Base-by-base conservation (phyloP, 1,139 yeast genomes). In the Meyerozyma elateridarum region DNA sequence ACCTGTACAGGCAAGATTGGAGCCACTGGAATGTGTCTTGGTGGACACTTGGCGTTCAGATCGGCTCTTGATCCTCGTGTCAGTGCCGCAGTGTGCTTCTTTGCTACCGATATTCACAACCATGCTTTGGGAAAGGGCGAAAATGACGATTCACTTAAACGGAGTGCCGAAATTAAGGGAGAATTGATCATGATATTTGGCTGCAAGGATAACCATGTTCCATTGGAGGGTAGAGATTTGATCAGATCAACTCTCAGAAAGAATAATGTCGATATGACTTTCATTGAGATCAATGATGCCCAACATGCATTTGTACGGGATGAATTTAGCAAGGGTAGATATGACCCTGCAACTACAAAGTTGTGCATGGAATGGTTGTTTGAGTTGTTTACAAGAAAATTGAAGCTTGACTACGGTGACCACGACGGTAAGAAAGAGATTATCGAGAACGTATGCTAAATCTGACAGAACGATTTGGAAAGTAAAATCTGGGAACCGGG, bases 21-120 rank as follows among this genome's bases (percentile, higher is more conserved):
- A 18, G 81, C 89, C 32, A 81, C 91, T 2, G 94, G 94, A 15
- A 84, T 84, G 89, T 84, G 94, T 52, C 72, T 84, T 15, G 94
- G 94, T 14, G 94, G 94, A 2, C 93, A 84, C 51, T 63, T 83
- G 48, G 91, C 94, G 1, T 81, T 74, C 56, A 68, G 94, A 45
- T 76, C 85, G 2, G 73, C 83, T 6, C 65, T 83, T 42, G 88
- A 83, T 48, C 66, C 71, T 19, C 60, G 87, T 35, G 76, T 83
- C 22, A 59, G 62, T 18, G 87, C 91, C 11, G 72, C 81, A 7
- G 84, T 82, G 13, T 78, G 88, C 40, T 84, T 82, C 58, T 84
- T 84, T 58, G 85, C 89, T 11, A 84, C 94, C 8, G 94, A 84
- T 48, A 79, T 84, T 49, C 93, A 84, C 49, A 63, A 66, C 37